phyloP scores from a whole-genome alignment of 1,284 basidiomycete genomes.

The Cryptococcus sp. region DNA sequence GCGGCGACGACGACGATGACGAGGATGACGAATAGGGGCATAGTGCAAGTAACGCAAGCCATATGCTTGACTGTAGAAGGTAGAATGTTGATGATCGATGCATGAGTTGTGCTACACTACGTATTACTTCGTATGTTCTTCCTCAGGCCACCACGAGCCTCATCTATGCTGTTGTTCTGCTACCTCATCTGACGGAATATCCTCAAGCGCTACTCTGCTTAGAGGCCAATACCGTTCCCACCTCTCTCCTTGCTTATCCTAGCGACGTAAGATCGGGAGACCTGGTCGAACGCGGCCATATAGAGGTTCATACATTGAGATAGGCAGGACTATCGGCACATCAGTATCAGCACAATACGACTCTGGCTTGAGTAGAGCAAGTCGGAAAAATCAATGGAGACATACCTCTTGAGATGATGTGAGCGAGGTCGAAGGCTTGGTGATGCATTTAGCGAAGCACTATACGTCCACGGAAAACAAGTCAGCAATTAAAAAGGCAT shows the following conservation, averaged over 20 bases:
- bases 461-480: constrained; percentile 14
- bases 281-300: constrained; percentile 53
- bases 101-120: constrained; percentile 7
- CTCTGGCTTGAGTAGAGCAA: background rate
- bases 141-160: too few relatives aligned
- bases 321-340: constrained; percentile 42
- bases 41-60: background rate
- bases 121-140: background rate
- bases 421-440: constrained; percentile 43
- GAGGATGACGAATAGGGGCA: constrained; percentile 15
- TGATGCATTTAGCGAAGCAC: constrained; percentile 54
- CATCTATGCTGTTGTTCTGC: too few relatives aligned
- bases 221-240: constrained; percentile 19
- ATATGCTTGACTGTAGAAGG: background rate
- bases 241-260: constrained; percentile 46
- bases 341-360: background rate
- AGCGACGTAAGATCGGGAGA: constrained; percentile 49
- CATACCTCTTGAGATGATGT: constrained; percentile 47
- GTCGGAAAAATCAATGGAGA: constrained; percentile 1
- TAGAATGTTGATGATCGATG: constrained; percentile 2
- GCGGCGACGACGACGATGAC: constrained; percentile 50
- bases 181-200: background rate
- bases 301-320: constrained; percentile 53
- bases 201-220: background rate
- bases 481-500: too few relatives aligned